Percentiles rank a stretch among this genome's conserved stretches.
Conservation (phyloP, 495 filamentous ascomycete genomes). For the Stereocaulon alpinum region DNA sequence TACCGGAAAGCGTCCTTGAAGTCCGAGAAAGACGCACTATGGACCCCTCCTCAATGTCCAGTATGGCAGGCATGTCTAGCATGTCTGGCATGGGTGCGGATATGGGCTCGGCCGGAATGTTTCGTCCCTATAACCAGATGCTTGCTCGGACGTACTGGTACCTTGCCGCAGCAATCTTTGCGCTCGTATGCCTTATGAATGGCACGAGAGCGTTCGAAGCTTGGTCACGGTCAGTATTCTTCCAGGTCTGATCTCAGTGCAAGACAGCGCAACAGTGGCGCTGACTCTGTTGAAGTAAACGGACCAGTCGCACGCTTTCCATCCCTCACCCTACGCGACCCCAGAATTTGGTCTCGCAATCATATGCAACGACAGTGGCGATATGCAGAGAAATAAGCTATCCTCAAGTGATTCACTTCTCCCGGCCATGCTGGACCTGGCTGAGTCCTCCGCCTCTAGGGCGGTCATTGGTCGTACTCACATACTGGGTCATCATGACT, state of each 20-base stretch:
- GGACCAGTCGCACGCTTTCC: background rate
- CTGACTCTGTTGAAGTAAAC: conserved; percentile 1
- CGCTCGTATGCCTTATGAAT: conserved; percentile 40
- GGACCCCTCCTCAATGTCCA: background rate
- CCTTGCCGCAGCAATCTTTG: conserved; percentile 46
- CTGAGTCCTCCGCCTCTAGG: conserved; percentile 50
- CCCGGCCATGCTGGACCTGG: conserved; percentile 33
- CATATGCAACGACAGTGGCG: conserved; percentile 60
- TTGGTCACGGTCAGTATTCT: conserved; percentile 2
- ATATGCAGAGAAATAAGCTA: conserved; percentile 56
- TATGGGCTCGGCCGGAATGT: conserved; percentile 20
- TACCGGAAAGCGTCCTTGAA: no score
- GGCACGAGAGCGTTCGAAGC: background rate
- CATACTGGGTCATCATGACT: conserved; percentile 47
- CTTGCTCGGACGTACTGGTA: conserved; percentile 47
- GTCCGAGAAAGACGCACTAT: no score
- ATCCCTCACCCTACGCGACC: conserved; percentile 42
- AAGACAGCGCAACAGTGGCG: no score
- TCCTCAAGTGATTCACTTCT: conserved; percentile 45
- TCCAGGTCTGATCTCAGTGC: background rate
- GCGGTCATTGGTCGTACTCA: conserved; percentile 39
- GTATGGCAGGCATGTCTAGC: conserved; percentile 1
- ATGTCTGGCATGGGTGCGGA: conserved; percentile 25
- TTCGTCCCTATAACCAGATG: conserved; percentile 30
- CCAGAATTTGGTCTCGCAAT: conserved; percentile 40